Evolutionary conservation across 2,329 filamentous ascomycete species (phyloP), one percentile per base, ranked within the genome.

Genomic region (Bipolaris bicolor): DNA sequence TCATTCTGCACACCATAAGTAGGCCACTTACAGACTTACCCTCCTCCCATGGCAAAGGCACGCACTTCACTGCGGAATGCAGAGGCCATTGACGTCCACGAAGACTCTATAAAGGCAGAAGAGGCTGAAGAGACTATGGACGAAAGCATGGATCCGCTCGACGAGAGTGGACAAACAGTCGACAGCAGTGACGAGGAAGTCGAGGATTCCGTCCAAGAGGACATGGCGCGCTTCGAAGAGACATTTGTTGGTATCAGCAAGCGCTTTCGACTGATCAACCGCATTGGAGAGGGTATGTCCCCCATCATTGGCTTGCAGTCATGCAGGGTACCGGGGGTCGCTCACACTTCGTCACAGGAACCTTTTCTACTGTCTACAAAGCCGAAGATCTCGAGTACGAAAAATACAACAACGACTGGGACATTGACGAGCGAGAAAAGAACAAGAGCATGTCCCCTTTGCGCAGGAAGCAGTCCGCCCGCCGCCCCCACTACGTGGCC

Each of bases 281-380:
- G 94, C 61, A 99, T 99, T 71, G 95, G 95, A 71, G 95, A 99
- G 85, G 95, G 92, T 93, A 78, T 57, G 66, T 66, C 31, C 50
- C 24, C 55, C 2, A 45, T 55, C 37, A 66, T 69, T 71, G 66
- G 68, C 41, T 61, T 65, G 61, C 49, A 48, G 47, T 52, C 64
- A 64, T 73, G 68, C 70, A 73, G 56, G 60, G 62, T 64, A 55
- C 59, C 57, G 53, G 53, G 26, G 56, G 39, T 61, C 46, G 59
- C 71, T 75, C 33, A 74, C 66, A 53, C 52, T 55, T 60, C 52
- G 45, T 41, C 39, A 58, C 58, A 97, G 92, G 95, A 56, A 99
- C 95, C 1, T 99, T 99, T 75, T 98, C 95, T 0, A 98, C 95
- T 1, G 95, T 99, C 11, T 99, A 99, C 83, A 99, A 99, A 77